Evolutionary conservation across 176 grass and related monocot genomes (phyloP).

Genomic region (Raddia distichophylla): DNA sequence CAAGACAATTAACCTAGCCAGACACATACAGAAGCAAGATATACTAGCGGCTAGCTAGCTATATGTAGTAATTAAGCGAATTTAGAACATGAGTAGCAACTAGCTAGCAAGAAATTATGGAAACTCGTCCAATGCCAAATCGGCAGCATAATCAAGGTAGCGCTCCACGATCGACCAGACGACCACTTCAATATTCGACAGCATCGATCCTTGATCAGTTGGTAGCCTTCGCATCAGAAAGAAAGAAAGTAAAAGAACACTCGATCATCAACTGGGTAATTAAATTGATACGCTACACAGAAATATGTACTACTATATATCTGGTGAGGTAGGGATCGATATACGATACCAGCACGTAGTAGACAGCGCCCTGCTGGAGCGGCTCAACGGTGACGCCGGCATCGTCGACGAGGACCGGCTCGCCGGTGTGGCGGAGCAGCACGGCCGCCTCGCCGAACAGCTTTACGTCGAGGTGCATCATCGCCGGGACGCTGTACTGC

Average conservation of each 20-base stretch:
- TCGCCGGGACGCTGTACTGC: conserved; percentile 48
- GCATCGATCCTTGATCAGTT: background rate
- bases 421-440: conserved; percentile 44
- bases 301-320: background rate
- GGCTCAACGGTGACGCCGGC: conserved; percentile 62
- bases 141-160: background rate
- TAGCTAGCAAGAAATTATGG: no score
- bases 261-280: background rate
- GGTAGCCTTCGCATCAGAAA: background rate
- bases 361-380: conserved; percentile 55
- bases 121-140: background rate
- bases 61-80: background rate
- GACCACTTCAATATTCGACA: background rate
- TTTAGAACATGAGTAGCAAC: background rate
- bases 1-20: background rate
- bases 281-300: background rate
- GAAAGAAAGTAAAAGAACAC: background rate
- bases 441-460: conserved; percentile 55
- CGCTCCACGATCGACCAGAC: background rate
- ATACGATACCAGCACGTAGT: conserved; percentile 49
- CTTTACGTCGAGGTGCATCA: conserved; percentile 43
- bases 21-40: background rate
- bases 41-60: background rate
- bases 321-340: no score
- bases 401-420: conserved; percentile 50